These are phyloP conservation scores for Osmanthus fragrans DNA, from an alignment of 257 asterid species.

Conservation along the genomic window DNA sequence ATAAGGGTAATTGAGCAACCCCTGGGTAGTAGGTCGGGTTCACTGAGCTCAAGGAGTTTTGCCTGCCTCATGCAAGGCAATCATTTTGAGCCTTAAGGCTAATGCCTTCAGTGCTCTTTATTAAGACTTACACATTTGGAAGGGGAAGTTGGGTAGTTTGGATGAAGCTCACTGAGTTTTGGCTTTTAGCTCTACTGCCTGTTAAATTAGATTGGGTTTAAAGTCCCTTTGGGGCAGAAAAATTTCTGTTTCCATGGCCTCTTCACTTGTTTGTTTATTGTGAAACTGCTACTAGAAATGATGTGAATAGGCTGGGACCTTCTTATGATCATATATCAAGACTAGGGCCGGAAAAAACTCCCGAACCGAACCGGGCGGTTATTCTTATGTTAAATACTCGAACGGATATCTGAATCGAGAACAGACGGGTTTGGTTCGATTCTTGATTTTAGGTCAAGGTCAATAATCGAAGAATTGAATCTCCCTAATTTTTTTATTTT, in stretches of 20 bases:
- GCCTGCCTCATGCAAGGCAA: neutral
- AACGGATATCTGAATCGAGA: too few species aligned
- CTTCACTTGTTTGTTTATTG: neutral
- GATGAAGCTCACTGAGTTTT: neutral
- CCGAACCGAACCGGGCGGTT: too few species aligned
- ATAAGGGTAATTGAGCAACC: neutral
- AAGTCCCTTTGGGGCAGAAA: slow-evolving; percentile 11
- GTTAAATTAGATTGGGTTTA: slow-evolving; percentile 11
- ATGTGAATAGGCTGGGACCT: neutral
- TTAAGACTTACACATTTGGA: neutral
- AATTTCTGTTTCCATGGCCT: neutral
- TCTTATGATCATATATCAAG: neutral
- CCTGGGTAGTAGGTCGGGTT: too few species aligned
- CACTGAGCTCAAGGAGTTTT: neutral
- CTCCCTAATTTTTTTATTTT: too few species aligned
- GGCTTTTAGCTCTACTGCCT: neutral
- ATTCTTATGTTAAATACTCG: too few species aligned
- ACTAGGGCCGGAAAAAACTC: too few species aligned
- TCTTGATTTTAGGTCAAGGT: too few species aligned
- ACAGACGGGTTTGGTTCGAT: too few species aligned
- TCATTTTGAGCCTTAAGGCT: neutral
- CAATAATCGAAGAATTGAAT: too few species aligned
- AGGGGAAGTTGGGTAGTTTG: slow-evolving; percentile 15
- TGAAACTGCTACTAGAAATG: neutral
- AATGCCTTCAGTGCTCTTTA: neutral